Evolutionary conservation across 2,329 filamentous ascomycete genomes (phyloP), one percentile per base, ranked within the genome.

Genomic region (Penicillium sp.): DNA sequence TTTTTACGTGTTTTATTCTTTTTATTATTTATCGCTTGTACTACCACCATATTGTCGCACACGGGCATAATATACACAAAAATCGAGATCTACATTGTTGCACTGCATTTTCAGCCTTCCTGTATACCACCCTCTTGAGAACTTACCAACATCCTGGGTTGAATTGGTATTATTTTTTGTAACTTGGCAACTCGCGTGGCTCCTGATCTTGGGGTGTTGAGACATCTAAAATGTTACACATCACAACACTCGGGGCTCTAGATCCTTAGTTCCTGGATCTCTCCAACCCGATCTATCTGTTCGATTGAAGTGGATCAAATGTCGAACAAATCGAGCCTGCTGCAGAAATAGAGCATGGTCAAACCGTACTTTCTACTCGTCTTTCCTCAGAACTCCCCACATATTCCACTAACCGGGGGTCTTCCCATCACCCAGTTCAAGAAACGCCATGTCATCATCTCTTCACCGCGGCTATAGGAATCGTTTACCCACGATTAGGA

Each of bases 261-360:
- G 52, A 52, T 53, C 38, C n/a, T 29, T 29, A 48, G 39, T 58
- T 40, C 53, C 55, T 56, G 50, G 58, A 60, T 61, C 56, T 60
- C 57, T 61, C 62, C 37, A 54, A 63, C 59, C 51, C 48, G 62
- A 63, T 62, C 56, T 63, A 61, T 65, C 58, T 55, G 56, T 10
- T 45, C 37, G 35, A 40, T 42, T 42, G 18, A 13, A 20, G 57
- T 61, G 61, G 58, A 61, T 44, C 54, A 18, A n/a, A 13, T 4
- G 7, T 22, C 9, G 7, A 32, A 29, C 46, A 18, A 50, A 47
- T 57, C 42, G n/a, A 22, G 44, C 32, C 40, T 46, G 9, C n/a
- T 43, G 40, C 24, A 39, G 29, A 37, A n/a, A 35, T 58, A 16
- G 22, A 47, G 18, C 40, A 49, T 20, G 32, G 22, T 5, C 5